phyloP scores from a whole-genome alignment of 345 rosid genomes.

The Murraya paniculata region DNA sequence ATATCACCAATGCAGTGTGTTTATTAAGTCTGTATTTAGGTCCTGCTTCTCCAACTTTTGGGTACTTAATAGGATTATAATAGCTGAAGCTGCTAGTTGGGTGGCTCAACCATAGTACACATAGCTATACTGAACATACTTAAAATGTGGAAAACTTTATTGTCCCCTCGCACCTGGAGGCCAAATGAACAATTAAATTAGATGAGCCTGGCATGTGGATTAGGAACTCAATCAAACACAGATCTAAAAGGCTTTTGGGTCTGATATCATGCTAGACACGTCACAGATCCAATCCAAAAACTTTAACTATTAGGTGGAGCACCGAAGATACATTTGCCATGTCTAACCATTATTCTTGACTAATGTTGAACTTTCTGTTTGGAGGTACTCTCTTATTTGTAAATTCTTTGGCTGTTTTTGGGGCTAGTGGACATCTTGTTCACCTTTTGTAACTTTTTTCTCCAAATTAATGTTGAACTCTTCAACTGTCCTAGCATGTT shows the following conservation, averaged over 20 bases:
- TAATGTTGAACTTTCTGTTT: background rate
- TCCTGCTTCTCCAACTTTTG: constrained; percentile 3
- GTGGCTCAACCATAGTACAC: too few species aligned
- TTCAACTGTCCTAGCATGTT: background rate
- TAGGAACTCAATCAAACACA: background rate
- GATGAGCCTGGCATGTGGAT: background rate
- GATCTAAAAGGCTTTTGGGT: background rate
- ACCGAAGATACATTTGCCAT: background rate
- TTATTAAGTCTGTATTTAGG: background rate
- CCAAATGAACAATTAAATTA: background rate
- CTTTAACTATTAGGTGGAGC: background rate
- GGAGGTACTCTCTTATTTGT: too few species aligned
- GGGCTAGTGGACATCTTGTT: too few species aligned
- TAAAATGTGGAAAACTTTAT: background rate
- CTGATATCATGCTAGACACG: background rate
- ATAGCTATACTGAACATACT: background rate
- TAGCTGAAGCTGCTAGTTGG: background rate
- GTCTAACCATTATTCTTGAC: background rate
- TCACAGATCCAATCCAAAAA: background rate
- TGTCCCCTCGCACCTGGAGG: background rate
- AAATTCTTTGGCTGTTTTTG: too few species aligned
- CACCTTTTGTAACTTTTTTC: too few species aligned
- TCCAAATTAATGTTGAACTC: background rate
- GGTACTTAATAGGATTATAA: background rate
- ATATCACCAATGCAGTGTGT: background rate